Evolutionary conservation across 352 stramenopile genomes (phyloP).

Genomic region (Phytophthora podocarpi): DNA sequence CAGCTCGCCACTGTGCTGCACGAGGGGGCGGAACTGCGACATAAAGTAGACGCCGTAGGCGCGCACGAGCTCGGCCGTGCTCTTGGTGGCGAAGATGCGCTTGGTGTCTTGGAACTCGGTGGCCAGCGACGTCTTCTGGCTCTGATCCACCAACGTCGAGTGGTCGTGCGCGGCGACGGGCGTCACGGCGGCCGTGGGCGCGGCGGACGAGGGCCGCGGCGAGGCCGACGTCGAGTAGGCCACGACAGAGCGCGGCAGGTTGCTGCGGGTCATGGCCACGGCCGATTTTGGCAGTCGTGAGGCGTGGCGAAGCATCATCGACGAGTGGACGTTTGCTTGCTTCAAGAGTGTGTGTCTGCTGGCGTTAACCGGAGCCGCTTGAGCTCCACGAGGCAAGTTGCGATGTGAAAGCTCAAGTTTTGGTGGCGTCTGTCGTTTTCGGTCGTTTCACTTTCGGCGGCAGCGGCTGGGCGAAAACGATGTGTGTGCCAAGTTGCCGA

Average conservation of each 20-base stretch:
- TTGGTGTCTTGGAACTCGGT: slow-evolving; percentile 81
- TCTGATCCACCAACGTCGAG: slow-evolving; percentile 10
- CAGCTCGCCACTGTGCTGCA: slow-evolving; percentile 88
- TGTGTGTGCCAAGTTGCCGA: not conserved
- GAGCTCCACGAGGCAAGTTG: slow-evolving; percentile 33
- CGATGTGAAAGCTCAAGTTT: slow-evolving; percentile 16
- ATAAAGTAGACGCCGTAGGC: slow-evolving; percentile 88
- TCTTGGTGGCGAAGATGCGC: slow-evolving; percentile 84
- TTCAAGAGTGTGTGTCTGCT: not conserved
- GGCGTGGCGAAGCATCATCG: slow-evolving; percentile 26
- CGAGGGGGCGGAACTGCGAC: slow-evolving; percentile 87
- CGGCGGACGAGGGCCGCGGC: slow-evolving; percentile 18
- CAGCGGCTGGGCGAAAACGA: slow-evolving; percentile 18
- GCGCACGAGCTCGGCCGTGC: slow-evolving; percentile 84
- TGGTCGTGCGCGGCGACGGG: not conserved
- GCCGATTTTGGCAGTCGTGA: slow-evolving; percentile 26
- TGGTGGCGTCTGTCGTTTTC: not conserved
- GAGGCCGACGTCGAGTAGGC: slow-evolving; percentile 26
- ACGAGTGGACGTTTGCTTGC: not conserved
- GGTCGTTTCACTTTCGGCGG: no score
- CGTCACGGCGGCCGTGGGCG: slow-evolving; percentile 18
- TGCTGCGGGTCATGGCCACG: not conserved
- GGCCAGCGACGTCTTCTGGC: slow-evolving; percentile 18
- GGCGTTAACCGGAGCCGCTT: slow-evolving; percentile 4
- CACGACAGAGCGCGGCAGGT: slow-evolving; percentile 4